Evolutionary conservation across 192 early-diverging fungal species (phyloP).

Genomic region (Funneliformis geosporum): DNA sequence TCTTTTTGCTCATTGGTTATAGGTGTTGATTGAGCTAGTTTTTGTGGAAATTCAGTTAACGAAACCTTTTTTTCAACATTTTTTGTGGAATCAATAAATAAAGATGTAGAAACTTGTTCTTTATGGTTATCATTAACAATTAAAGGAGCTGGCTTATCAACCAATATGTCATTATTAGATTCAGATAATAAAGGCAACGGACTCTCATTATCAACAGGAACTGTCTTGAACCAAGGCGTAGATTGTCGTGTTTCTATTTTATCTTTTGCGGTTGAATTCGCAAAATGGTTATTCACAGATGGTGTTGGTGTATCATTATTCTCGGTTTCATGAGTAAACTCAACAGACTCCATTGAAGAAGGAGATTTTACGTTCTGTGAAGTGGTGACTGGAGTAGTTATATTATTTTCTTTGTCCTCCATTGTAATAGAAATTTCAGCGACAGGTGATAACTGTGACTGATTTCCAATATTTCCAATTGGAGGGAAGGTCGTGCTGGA

Average conservation of each 20-base stretch:
- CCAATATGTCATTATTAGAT: not conserved
- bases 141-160: not conserved
- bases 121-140: not conserved
- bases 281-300: not conserved
- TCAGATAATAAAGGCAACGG: not conserved
- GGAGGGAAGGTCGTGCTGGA: too few species aligned
- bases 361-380: not conserved
- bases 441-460: not conserved
- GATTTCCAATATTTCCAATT: not conserved
- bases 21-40: not conserved
- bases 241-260: not conserved
- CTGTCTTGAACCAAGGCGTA: too few species aligned
- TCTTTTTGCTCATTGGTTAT: not conserved
- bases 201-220: not conserved
- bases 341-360: not conserved
- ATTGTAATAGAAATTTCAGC: too few species aligned
- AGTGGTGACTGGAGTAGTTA: not conserved
- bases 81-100: not conserved
- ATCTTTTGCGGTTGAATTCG: not conserved
- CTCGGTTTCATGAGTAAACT: not conserved
- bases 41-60: not conserved
- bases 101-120: not conserved
- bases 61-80: not conserved
- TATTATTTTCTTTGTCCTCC: not conserved
- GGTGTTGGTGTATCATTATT: not conserved